A percentile compares a stretch with the other conserved stretches of the same genome.
phyloP scores from a whole-genome alignment of 495 filamentous ascomycete genomes.

The Glutinoglossum americanum region DNA sequence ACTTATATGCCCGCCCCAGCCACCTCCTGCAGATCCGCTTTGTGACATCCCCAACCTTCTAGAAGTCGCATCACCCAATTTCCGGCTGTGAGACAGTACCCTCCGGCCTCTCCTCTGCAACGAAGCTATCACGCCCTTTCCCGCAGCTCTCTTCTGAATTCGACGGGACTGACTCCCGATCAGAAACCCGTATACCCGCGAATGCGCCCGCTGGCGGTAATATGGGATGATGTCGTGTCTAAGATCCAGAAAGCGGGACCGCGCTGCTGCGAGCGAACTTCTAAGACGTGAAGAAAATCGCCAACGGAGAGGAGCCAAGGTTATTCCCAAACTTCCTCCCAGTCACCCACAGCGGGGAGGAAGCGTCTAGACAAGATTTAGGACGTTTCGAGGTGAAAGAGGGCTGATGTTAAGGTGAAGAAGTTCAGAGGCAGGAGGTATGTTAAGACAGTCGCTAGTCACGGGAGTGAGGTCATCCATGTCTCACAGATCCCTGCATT shows the following conservation, averaged over 20 bases:
- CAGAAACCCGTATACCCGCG: slow-evolving; percentile 52
- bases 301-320: not conserved
- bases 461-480: not conserved
- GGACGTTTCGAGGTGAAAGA: not conserved
- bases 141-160: slow-evolving; percentile 20
- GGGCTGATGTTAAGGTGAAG: not conserved
- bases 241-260: slow-evolving; percentile 39
- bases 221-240: slow-evolving; percentile 52
- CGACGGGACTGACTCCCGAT: slow-evolving; percentile 37
- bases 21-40: not conserved
- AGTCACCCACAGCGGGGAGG: not conserved
- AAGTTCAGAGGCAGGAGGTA: too few species aligned
- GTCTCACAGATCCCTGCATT: too few species aligned
- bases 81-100: slow-evolving; percentile 10
- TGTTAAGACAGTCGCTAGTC: not conserved
- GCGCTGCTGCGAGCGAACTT: slow-evolving; percentile 18
- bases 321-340: not conserved
- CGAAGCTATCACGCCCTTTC: slow-evolving; percentile 27
- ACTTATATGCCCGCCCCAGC: not conserved
- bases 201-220: slow-evolving; percentile 45
- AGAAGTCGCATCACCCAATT: not conserved
- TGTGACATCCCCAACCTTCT: not conserved
- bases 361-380: not conserved
- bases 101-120: slow-evolving; percentile 26
- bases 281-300: slow-evolving; percentile 4